Evolutionary conservation across 1,139 yeast genomes (phyloP), one percentile per base, ranked within the genome.

Genomic region (Yamadazyma songkhlaensis): DNA sequence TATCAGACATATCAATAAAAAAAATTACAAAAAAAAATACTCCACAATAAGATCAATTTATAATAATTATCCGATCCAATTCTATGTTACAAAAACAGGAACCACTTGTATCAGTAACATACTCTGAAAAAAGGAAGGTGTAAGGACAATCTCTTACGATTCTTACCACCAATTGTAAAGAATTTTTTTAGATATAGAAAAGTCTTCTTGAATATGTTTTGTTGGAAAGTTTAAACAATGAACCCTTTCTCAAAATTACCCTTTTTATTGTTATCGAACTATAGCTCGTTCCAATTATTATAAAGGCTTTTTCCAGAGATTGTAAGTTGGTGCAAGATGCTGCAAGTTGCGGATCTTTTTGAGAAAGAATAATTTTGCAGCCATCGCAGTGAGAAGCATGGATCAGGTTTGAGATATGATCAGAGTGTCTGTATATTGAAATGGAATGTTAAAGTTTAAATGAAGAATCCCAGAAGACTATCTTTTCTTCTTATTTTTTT

Each of bases 401-500:
- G 20, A 6, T 17, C 6, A 6, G 6, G 20, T 17, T 4, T 4
- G 7, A 25, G 8, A 7, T n/a, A 4, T 25, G 13, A 25, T 25
- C 4, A 7, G 27, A 5, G 13, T 4, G 12, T 25, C 13, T 25
- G 27, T 5, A 5, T n/a, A 7, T 5, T 12, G 13, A 25, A 29
- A 14, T n/a, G n/a, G n/a, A n/a, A n/a, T n/a, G n/a, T n/a, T n/a
- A n/a, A n/a, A n/a, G n/a, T n/a, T n/a, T n/a, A n/a, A n/a, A n/a
- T n/a, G n/a, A 17, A 14, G 8, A 14, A 3, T 13, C 10, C 15
- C n/a, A 10, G 7, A 10, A 20, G 13, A 14, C 21, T 28, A 35
- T 29, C 35, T 40, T 24, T 41, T 54, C 42, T 52, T 55, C 32
- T 48, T 50, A 37, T 50, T 57, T 40, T 51, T 51, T 35, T 47